Evolutionary conservation across 177 flowering plant species (phyloP).

Genomic region (Vitis hybrid): DNA sequence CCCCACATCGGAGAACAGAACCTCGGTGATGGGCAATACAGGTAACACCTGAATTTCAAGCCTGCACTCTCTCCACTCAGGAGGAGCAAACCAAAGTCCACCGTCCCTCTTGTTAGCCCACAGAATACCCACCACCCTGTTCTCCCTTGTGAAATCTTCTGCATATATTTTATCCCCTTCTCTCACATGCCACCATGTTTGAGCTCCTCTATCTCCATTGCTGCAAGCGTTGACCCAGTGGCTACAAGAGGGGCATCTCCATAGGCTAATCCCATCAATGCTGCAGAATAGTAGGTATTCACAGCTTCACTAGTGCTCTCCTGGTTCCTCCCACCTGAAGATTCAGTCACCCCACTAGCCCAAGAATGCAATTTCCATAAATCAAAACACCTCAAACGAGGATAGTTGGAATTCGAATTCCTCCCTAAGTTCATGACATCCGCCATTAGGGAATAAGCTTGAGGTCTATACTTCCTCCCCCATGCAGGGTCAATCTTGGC

Average conservation of each 20-base stretch:
- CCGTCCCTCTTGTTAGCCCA: slow-evolving; percentile 94
- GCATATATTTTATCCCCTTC: slow-evolving; percentile 60
- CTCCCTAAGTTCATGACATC: slow-evolving; percentile 81
- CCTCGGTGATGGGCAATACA: slow-evolving; percentile 71
- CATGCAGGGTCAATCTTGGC: slow-evolving; percentile 47
- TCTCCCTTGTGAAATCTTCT: slow-evolving; percentile 60
- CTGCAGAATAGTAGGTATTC: slow-evolving; percentile 85
- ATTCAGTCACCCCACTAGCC: slow-evolving; percentile 93
- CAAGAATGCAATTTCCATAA: slow-evolving; percentile 90
- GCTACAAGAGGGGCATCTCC: slow-evolving; percentile 82
- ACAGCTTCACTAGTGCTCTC: slow-evolving; percentile 95
- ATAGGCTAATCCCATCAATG: slow-evolving; percentile 86
- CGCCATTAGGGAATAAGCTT: slow-evolving; percentile 80
- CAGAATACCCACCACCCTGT: slow-evolving; percentile 79
- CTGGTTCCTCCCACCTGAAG: slow-evolving; percentile 85
- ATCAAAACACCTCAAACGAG: slow-evolving; percentile 83
- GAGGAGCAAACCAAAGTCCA: slow-evolving; percentile 91
- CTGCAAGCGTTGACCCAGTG: slow-evolving; percentile 62
- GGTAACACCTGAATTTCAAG: slow-evolving; percentile 90
- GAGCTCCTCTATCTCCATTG: slow-evolving; percentile 68
- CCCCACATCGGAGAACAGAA: slow-evolving; percentile 56
- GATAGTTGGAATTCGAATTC: slow-evolving; percentile 41
- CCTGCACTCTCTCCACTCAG: slow-evolving; percentile 87
- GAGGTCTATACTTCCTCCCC: slow-evolving; percentile 63
- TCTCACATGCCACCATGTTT: slow-evolving; percentile 88